Evolutionary conservation across 495 filamentous ascomycete genomes (phyloP), one percentile per base, ranked within the genome.

Genomic region (Ascodesmis nigricans): DNA sequence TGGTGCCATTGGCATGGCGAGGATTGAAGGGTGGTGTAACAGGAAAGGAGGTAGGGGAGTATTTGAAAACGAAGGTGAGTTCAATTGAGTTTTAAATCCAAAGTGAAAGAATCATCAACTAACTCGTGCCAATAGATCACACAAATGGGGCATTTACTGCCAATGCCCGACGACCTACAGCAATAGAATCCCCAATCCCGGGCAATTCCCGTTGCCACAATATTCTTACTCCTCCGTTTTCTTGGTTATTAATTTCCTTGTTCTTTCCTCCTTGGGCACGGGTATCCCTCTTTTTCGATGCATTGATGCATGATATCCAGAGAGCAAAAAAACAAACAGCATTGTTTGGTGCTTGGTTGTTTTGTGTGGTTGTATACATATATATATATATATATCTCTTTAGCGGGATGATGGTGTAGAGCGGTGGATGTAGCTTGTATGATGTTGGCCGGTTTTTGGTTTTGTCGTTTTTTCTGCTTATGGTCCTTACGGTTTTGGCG

Each of bases 1-100:
- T 97, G 87, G 69, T 95, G 24, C 87, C 87, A n/a, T 54, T 93
- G 33, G 78, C 78, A 7, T 97, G 87, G 87, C 75, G 75, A 39
- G 78, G 78, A 4, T 70, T 74, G 30, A 75, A 71, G 46, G 71
- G 67, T 14, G 90, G 87, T 0, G 77, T 97, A 37, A 66, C 70
- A 30, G 79, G 83, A 45, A 65, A 70, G 34, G 87, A 95, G 55
- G 73, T 95, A 25, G 81, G 91, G 37, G 79, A 77, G 24, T 97
- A 97, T 62, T 56, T 97, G 45, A 73, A 67, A 50, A 91, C 87
- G 14, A 97, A 97, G 75, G 81, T 90, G 53, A 47, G 62, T 52
- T 32, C 33, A n/a, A n/a, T 17, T 21, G 36, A 38, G n/a, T 5
- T 8, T 17, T 6, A 13, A 3, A 10, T 14, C 8, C 11, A 13